phyloP scores from a whole-genome alignment of 176 grass and related monocot genomes.

The Hordeum marinum region DNA sequence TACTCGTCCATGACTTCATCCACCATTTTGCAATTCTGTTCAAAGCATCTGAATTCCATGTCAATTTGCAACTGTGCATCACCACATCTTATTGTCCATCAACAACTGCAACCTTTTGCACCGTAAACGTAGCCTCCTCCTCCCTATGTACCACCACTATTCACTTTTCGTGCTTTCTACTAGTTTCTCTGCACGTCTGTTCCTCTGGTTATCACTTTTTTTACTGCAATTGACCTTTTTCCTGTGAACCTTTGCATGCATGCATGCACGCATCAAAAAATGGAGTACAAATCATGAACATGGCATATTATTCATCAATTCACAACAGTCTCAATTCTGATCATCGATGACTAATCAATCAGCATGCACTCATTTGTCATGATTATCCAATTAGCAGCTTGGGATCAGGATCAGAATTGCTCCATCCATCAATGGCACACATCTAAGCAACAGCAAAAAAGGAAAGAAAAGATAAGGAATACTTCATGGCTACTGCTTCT shows the following conservation, averaged over 20 bases:
- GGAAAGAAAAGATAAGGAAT: background rate
- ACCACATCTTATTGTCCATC: background rate
- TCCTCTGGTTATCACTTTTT: slow-evolving; percentile 19
- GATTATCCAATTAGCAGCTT: slow-evolving; percentile 31
- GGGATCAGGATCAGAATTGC: slow-evolving; percentile 1
- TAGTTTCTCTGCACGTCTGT: background rate
- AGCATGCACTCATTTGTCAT: slow-evolving; percentile 41
- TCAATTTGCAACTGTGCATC: background rate
- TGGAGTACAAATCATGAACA: slow-evolving; percentile 9
- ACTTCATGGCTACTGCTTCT: slow-evolving; percentile 24
- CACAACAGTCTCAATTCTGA: background rate
- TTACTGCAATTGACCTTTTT: slow-evolving; percentile 16
- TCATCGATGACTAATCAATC: slow-evolving; percentile 29
- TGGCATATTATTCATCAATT: background rate
- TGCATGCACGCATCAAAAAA: background rate
- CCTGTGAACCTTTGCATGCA: slow-evolving; percentile 2
- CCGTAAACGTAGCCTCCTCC: background rate
- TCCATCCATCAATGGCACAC: slow-evolving; percentile 12
- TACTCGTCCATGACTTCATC: too few species aligned
- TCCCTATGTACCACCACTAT: background rate
- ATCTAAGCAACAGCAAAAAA: background rate
- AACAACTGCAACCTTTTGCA: slow-evolving; percentile 18
- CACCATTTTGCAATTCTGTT: background rate
- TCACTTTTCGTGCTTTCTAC: slow-evolving; percentile 33
- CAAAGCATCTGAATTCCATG: background rate